These are phyloP conservation scores for Aethionema arabicum DNA, from an alignment of 345 rosid species.

Conservation along the genomic window DNA sequence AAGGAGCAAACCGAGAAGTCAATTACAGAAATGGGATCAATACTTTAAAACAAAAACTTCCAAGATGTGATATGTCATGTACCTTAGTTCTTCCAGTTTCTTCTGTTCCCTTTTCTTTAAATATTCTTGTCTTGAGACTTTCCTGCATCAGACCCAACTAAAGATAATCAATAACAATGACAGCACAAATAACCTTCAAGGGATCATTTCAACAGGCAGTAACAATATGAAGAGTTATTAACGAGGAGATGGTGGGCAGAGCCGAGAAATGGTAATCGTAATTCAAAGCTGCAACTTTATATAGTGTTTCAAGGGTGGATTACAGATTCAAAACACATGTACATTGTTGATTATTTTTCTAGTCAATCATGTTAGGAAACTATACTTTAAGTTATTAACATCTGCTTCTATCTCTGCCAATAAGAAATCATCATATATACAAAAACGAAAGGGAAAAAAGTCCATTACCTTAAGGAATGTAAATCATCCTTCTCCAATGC, in stretches of 20 bases:
- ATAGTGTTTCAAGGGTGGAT: background rate
- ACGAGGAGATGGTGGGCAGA: slow-evolving; percentile 11
- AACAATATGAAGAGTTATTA: slow-evolving; percentile 11
- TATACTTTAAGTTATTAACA: slow-evolving; percentile 3
- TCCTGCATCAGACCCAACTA: slow-evolving; percentile 46
- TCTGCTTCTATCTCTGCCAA: slow-evolving; percentile 4
- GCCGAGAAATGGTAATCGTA: slow-evolving; percentile 9
- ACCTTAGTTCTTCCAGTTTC: slow-evolving; percentile 94
- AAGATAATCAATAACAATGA: slow-evolving; percentile 25
- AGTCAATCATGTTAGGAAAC: slow-evolving; percentile 22
- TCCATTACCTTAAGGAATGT: slow-evolving; percentile 62
- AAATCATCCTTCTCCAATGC: slow-evolving; percentile 65
- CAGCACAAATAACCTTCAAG: slow-evolving; percentile 17
- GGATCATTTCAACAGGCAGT: slow-evolving; percentile 17
- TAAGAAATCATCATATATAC: slow-evolving; percentile 17
- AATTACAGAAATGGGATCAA: slow-evolving; percentile 16
- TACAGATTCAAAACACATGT: slow-evolving; percentile 1
- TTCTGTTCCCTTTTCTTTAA: slow-evolving; percentile 95
- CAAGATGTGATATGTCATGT: slow-evolving; percentile 18
- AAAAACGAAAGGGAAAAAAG: slow-evolving; percentile 13
- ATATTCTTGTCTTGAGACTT: slow-evolving; percentile 88
- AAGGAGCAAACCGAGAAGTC: slow-evolving; percentile 20
- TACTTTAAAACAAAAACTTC: slow-evolving; percentile 1
- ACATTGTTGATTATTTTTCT: slow-evolving; percentile 14
- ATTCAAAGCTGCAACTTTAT: slow-evolving; percentile 13